A percentile compares a stretch with the other conserved stretches of the same genome.
Conservation (phyloP, 2,329 filamentous ascomycete species). For the Aspergillus sp. region DNA sequence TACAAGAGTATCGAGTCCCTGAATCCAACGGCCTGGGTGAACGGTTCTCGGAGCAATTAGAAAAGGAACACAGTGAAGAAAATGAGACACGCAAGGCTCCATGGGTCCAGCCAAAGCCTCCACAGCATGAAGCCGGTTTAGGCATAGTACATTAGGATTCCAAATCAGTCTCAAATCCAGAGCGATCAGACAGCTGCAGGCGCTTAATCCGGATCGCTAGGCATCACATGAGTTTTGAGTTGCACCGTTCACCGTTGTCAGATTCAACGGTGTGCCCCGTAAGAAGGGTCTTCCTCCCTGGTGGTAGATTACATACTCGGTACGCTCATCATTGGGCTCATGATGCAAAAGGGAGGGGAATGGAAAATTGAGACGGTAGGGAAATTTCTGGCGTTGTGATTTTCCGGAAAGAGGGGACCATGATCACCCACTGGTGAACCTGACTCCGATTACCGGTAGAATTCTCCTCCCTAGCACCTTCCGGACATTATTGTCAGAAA, state of each 20-base stretch:
- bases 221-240: conserved; percentile 4
- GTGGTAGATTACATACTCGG: neutral
- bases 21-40: too few relatives aligned
- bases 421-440: neutral
- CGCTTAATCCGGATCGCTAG: conserved; percentile 1
- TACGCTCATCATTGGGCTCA: too few relatives aligned
- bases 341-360: too few relatives aligned
- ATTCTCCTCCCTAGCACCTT: neutral
- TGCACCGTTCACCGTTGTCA: conserved; percentile 4
- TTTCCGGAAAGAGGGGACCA: neutral
- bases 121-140: neutral
- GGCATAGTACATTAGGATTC: neutral
- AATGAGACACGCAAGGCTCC: neutral
- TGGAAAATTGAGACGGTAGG: too few relatives aligned
- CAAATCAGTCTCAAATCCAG: neutral
- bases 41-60: neutral
- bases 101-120: neutral
- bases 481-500: conserved; percentile 8
- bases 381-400: neutral
- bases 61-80: neutral
- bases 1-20: too few relatives aligned
- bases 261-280: neutral
- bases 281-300: neutral
- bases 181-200: conserved; percentile 1
- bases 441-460: neutral